Percentiles rank a stretch among this genome's conserved stretches.
These are phyloP conservation scores for Talaromyces sp. DNA, from an alignment of 2,329 filamentous ascomycete species.

Conservation along the genomic window DNA sequence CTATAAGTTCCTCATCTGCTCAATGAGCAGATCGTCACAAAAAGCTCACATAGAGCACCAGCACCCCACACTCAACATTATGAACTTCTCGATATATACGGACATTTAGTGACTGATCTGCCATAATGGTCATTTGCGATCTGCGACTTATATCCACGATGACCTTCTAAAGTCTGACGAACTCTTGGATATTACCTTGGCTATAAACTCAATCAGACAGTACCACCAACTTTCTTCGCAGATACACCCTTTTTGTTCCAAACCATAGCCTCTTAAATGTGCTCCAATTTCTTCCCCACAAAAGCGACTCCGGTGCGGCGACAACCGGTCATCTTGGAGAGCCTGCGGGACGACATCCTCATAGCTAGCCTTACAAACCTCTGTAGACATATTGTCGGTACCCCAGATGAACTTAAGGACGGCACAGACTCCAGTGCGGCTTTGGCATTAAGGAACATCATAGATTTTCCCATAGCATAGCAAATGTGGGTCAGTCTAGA, in stretches of 20 bases:
- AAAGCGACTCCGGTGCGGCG: neutral
- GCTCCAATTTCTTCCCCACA: neutral
- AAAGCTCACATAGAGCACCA: neutral
- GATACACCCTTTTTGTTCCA: neutral
- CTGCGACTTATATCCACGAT: neutral
- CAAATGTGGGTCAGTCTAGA: neutral
- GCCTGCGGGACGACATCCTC: neutral
- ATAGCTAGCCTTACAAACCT: slow-evolving; percentile 1
- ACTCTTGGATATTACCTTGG: neutral
- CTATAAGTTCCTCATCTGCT: neutral
- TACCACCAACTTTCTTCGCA: neutral
- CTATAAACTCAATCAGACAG: neutral
- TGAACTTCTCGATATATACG: neutral
- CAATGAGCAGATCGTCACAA: neutral
- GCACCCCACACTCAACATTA: neutral
- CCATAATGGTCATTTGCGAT: neutral
- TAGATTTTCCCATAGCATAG: neutral
- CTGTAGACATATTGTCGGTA: neutral
- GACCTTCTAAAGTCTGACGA: neutral
- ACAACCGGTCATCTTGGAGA: neutral
- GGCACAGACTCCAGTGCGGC: neutral
- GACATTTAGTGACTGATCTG: neutral
- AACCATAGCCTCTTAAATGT: neutral
- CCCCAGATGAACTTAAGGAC: neutral
- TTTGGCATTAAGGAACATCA: neutral